These are phyloP conservation scores for Odonthalia washingtoniensis DNA, from an alignment of 31 red algal species.

Conservation along the genomic window DNA sequence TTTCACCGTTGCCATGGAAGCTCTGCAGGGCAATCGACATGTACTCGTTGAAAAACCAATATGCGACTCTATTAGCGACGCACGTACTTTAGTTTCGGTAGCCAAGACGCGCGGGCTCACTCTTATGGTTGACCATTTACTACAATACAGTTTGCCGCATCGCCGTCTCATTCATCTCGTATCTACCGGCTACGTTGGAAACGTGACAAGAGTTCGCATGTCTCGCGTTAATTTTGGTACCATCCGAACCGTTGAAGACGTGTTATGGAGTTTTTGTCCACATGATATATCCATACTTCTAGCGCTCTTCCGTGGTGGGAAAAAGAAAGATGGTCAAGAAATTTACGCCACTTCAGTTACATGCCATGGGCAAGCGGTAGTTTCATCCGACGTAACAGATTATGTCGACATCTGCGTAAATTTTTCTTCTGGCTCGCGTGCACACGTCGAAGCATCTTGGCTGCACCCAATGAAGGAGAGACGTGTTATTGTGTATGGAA, in stretches of 20 bases:
- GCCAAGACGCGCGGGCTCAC: conserved; percentile 20
- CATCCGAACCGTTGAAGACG: conserved; percentile 66
- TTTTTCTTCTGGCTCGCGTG: conserved; percentile 50
- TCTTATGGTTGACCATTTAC: conserved; percentile 79
- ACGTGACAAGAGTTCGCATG: conserved; percentile 61
- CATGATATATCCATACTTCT: conserved; percentile 78
- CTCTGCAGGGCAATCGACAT: conserved; percentile 35
- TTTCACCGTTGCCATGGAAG: conserved; percentile 54
- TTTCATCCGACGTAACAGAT: conserved; percentile 53
- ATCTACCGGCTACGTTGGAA: conserved; percentile 44
- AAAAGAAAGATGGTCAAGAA: no score
- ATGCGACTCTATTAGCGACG: conserved; percentile 55
- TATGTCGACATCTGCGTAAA: conserved; percentile 56
- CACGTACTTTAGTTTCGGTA: conserved; percentile 25
- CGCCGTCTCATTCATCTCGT: conserved; percentile 42
- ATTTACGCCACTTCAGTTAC: conserved; percentile 12
- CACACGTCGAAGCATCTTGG: conserved; percentile 73
- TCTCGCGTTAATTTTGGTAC: conserved; percentile 74
- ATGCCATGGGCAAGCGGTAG: conserved; percentile 60
- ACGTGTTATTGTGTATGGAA: conserved; percentile 64
- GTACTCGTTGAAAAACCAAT: conserved; percentile 87
- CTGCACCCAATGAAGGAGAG: conserved; percentile 79
- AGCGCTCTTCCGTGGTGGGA: conserved; percentile 1
- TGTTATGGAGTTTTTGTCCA: conserved; percentile 65
- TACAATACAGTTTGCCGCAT: conserved; percentile 57